Evolutionary conservation across 2,329 filamentous ascomycete species (phyloP), one percentile per base, ranked within the genome.

Genomic region (Alternaria brassicicola): DNA sequence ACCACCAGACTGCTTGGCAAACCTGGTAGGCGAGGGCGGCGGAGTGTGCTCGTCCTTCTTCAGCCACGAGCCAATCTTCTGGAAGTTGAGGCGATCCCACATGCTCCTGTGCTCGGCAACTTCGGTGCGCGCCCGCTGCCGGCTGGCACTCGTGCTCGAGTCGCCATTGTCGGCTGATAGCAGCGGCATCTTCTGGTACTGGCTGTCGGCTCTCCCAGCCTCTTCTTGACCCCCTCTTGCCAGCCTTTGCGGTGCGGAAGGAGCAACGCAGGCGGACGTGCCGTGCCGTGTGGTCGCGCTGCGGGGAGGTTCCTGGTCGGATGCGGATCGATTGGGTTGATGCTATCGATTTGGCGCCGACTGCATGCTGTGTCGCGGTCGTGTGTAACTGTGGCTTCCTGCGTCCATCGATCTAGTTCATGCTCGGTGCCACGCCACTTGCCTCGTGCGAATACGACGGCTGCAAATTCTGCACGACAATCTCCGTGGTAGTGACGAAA

Each of bases 31-130:
- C 15, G 62, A 55, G 36, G 64, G 63, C 8, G 69, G 63, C 9
- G 65, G 67, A 21, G 71, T 70, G 28, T 73, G 75, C 39, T 78
- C 77, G 26, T 79, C 77, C 52, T 72, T 73, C 69, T 72, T 77
- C 64, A 78, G 60, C 77, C 77, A 79, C 47, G 68, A 74, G 46
- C 77, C 76, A 62, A 79, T 74, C 70, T 75, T 77, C 62, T 78
- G 75, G 42, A 78, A 64, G 52, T 66, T 74, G 55, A 77, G 67
- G 38, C 71, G 73, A 53, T 73, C 72, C 76, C 71, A 78, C 66
- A 75, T 71, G 60, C 70, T 77, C 51, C 70, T 61, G 57, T 75
- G 73, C 60, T 71, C 71, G 55, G 67, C 62, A 10, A 71, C 72
- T 41, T 76, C 74, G 15, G 74, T 74, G 55, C 70, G 63, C 48